Evolutionary conservation across 2,329 filamentous ascomycete genomes (phyloP).

Genomic region (Bipolaris zeicola): DNA sequence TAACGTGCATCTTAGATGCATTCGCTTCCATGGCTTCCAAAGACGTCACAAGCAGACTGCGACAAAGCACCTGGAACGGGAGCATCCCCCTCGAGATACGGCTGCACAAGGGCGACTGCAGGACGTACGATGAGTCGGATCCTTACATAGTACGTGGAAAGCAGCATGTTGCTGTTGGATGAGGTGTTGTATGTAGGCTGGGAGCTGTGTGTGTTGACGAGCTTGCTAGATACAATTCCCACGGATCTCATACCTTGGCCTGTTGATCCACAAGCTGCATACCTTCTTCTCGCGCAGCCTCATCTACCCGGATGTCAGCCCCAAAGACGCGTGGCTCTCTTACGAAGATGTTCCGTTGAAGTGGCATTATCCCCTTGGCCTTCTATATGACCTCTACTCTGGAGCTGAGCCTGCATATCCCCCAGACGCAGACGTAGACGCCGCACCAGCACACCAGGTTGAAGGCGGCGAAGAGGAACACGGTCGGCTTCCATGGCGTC

Average conservation of each 20-base stretch:
- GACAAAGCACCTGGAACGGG: slow-evolving; percentile 63
- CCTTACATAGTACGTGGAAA: slow-evolving; percentile 61
- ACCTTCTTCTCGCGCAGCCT: slow-evolving; percentile 65
- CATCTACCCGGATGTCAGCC: slow-evolving; percentile 61
- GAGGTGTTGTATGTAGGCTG: background rate
- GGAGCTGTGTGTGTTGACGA: slow-evolving; percentile 2
- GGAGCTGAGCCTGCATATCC: slow-evolving; percentile 57
- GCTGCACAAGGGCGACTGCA: slow-evolving; percentile 64
- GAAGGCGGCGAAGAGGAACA: slow-evolving; percentile 25
- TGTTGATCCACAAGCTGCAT: slow-evolving; percentile 66
- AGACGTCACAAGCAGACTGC: slow-evolving; percentile 49
- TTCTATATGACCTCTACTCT: slow-evolving; percentile 72
- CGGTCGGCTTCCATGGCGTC: slow-evolving; percentile 62
- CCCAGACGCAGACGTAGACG: slow-evolving; percentile 13
- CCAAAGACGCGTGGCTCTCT: slow-evolving; percentile 66
- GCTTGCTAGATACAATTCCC: slow-evolving; percentile 62
- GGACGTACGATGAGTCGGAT: slow-evolving; percentile 64
- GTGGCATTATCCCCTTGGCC: slow-evolving; percentile 73
- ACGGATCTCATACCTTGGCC: slow-evolving; percentile 70
- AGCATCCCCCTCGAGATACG: slow-evolving; percentile 65
- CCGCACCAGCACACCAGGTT: slow-evolving; percentile 19
- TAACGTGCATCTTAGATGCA: slow-evolving; percentile 13
- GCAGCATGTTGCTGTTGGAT: background rate
- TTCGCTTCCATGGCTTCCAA: slow-evolving; percentile 25
- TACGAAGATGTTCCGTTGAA: slow-evolving; percentile 72